phyloP scores from a whole-genome alignment of 306 rosid species.

The Ceratonia siliqua region DNA sequence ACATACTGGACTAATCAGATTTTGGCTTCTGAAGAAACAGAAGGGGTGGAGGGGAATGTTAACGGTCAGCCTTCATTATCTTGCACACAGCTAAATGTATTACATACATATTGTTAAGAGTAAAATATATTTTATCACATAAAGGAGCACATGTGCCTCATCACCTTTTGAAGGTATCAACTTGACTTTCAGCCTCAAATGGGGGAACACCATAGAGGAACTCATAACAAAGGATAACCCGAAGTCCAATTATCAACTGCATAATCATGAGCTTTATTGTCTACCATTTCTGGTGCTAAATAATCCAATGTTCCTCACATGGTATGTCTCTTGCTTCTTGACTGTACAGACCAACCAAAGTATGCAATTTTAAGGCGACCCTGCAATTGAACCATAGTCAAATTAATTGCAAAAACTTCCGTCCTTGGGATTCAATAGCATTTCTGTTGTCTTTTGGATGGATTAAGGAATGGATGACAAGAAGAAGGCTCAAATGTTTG shows the following conservation, averaged over 20 bases:
- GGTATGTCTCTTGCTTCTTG: conserved; percentile 68
- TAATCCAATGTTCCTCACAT: conserved; percentile 94
- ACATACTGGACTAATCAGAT: conserved; percentile 68
- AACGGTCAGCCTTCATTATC: conserved; percentile 67
- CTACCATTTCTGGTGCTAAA: conserved; percentile 91
- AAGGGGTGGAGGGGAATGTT: conserved; percentile 61
- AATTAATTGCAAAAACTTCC: not conserved
- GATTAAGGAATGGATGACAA: no score
- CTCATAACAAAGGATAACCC: conserved; percentile 80
- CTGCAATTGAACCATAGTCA: conserved; percentile 37
- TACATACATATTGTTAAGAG: not conserved
- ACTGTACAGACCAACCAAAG: conserved; percentile 92
- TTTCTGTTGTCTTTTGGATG: no score
- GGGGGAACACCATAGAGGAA: conserved; percentile 85
- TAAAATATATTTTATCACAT: not conserved
- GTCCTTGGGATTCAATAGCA: no score
- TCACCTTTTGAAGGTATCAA: conserved; percentile 73
- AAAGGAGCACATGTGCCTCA: not conserved
- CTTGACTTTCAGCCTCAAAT: conserved; percentile 83
- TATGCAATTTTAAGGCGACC: conserved; percentile 87
- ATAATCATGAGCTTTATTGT: conserved; percentile 74
- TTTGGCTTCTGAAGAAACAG: conserved; percentile 62
- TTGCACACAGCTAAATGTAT: conserved; percentile 41
- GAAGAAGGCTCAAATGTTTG: conserved; percentile 72
- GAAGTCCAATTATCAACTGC: conserved; percentile 88